Conservation (phyloP, 345 rosid genomes). For the Salix arbutifolia region DNA sequence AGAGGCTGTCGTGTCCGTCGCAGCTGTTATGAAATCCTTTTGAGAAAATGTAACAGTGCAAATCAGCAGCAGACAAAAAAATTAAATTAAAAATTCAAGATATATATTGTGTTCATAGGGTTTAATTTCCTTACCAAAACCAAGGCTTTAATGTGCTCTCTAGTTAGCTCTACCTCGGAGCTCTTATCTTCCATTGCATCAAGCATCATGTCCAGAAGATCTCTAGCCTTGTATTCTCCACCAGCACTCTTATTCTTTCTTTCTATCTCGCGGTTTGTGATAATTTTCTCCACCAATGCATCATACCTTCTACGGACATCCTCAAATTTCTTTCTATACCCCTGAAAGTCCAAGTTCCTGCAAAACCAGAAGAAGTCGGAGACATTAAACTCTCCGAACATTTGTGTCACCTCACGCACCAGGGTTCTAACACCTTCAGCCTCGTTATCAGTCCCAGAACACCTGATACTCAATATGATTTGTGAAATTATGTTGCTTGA, state of each 20-base stretch:
- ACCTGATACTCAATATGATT: slow-evolving; percentile 44
- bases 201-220: slow-evolving; percentile 42
- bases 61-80: not conserved
- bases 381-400: slow-evolving; percentile 44
- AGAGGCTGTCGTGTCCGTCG: slow-evolving; percentile 41
- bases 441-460: slow-evolving; percentile 24
- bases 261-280: slow-evolving; percentile 22
- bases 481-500: slow-evolving; percentile 39
- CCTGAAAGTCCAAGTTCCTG: slow-evolving; percentile 38
- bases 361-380: slow-evolving; percentile 45
- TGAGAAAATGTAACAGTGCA: not conserved
- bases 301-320: slow-evolving; percentile 29
- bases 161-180: slow-evolving; percentile 24
- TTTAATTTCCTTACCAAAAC: slow-evolving; percentile 20
- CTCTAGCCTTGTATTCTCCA: slow-evolving; percentile 16
- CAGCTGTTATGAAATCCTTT: slow-evolving; percentile 47
- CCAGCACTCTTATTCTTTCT: not conserved
- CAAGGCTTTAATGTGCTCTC: slow-evolving; percentile 38
- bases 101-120: no score
- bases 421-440: slow-evolving; percentile 31
- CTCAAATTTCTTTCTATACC: slow-evolving; percentile 26
- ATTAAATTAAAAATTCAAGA: no score
- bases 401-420: slow-evolving; percentile 34
- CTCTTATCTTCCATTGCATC: slow-evolving; percentile 30
- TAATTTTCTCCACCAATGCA: slow-evolving; percentile 34